Conservation (phyloP, 306 rosid genomes). For the Alnus glutinosa region DNA sequence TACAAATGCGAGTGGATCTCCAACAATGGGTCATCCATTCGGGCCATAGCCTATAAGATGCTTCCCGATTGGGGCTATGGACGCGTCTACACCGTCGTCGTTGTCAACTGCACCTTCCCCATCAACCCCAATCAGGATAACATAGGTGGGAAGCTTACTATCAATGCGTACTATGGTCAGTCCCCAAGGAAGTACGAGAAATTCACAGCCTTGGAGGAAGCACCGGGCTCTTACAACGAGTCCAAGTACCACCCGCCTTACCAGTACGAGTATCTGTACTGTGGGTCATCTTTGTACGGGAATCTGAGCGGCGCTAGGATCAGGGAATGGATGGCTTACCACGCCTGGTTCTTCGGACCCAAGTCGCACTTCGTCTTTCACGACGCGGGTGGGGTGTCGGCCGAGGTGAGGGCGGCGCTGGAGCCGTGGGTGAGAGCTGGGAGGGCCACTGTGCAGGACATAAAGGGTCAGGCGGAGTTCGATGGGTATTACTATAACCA, state of each 20-base stretch:
- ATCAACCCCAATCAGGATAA: slow-evolving; percentile 35
- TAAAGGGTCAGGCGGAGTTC: slow-evolving; percentile 36
- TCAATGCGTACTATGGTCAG: slow-evolving; percentile 36
- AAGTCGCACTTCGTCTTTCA: slow-evolving; percentile 46
- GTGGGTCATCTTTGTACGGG: slow-evolving; percentile 43
- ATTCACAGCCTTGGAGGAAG: slow-evolving; percentile 38
- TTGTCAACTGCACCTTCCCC: slow-evolving; percentile 45
- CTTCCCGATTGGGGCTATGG: slow-evolving; percentile 54
- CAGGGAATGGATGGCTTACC: slow-evolving; percentile 49
- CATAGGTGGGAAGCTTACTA: slow-evolving; percentile 36
- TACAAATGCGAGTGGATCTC: slow-evolving; percentile 47
- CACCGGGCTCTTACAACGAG: slow-evolving; percentile 30
- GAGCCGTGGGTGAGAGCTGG: slow-evolving; percentile 44
- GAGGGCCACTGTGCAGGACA: slow-evolving; percentile 37
- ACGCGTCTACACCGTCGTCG: slow-evolving; percentile 44
- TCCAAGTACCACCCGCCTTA: slow-evolving; percentile 36
- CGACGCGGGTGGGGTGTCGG: slow-evolving; percentile 43
- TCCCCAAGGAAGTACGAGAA: slow-evolving; percentile 36
- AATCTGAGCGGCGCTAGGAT: slow-evolving; percentile 37
- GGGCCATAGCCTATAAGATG: slow-evolving; percentile 34
- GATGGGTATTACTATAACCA: slow-evolving; percentile 49
- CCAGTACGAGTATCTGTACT: slow-evolving; percentile 38
- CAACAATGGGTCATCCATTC: slow-evolving; percentile 33
- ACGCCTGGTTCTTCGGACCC: slow-evolving; percentile 42
- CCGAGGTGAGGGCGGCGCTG: slow-evolving; percentile 37